Evolutionary conservation across 2,329 filamentous ascomycete genomes (phyloP), one percentile per base, ranked within the genome.

Genomic region (Claviceps africana): DNA sequence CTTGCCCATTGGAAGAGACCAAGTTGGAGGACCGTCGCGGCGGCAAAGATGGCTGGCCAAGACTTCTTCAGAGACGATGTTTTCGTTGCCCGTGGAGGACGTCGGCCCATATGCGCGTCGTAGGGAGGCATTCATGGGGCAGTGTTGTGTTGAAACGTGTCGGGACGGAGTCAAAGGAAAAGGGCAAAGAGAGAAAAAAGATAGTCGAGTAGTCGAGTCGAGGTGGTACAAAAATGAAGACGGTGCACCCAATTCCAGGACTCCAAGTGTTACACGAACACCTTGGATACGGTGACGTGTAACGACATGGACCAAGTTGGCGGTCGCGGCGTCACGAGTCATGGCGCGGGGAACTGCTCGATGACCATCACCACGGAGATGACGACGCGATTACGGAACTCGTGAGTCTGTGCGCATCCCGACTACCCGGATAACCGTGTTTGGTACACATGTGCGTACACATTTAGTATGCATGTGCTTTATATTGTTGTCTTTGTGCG

Each of bases 41-140:
- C 48, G 40, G 47, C 30, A 37, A 53, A 51, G n/a, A 52, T 33
- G 50, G 50, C 43, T 43, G 50, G 50, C 33, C 31, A 47, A 40
- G 33, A 28, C 22, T 40, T 39, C 10, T 28, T 40, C 17, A 22
- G n/a, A n/a, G 17, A 13, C 11, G 42, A 47, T 17, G 5, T 30
- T 19, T 19, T 33, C 30, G 40, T 13, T 19, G 48, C 15, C 19
- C 22, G 40, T 10, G 6, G 19, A 30, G 6, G 19, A 30, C 28
- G 48, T 35, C 30, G 48, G 30, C 40, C 33, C 48, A 50, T 50
- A n/a, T 19, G 48, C 7, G 40, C 40, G 40, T 19, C 15, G 11
- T 17, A 9, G 39, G n/a, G n/a, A n/a, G 21, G 47, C 5, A 42
- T 13, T n/a, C 25, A 31, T 42, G 35, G 21, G 35, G 22, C 9